These are phyloP conservation scores for Rubroboletus satanas DNA, from an alignment of 768 basidiomycete species.

Conservation along the genomic window DNA sequence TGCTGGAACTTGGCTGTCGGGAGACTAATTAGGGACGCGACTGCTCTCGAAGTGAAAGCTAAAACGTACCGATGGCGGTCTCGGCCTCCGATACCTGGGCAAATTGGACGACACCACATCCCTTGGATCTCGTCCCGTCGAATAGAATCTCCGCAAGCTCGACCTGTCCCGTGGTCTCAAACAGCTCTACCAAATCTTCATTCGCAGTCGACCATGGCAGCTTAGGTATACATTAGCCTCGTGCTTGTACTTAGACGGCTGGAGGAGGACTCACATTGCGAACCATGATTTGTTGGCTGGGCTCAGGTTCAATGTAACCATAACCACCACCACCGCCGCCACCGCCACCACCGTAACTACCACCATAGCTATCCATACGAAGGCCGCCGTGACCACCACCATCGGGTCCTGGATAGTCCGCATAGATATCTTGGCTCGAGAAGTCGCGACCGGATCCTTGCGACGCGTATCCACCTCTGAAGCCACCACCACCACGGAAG, in stretches of 20 bases:
- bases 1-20: conserved; percentile 83
- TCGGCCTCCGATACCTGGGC: conserved; percentile 83
- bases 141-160: conserved; percentile 93
- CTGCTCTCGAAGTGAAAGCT: neutral
- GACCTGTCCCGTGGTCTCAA: conserved; percentile 96
- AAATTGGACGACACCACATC: conserved; percentile 95
- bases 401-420: conserved; percentile 89
- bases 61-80: conserved; percentile 76
- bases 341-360: conserved; percentile 38
- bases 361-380: conserved; percentile 36
- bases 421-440: conserved; percentile 86
- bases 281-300: conserved; percentile 97
- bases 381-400: conserved; percentile 34
- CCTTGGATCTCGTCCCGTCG: conserved; percentile 89
- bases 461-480: conserved; percentile 54
- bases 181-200: conserved; percentile 95
- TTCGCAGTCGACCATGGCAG: conserved; percentile 99
- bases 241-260: neutral
- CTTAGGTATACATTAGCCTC: conserved; percentile 38
- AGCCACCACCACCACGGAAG: conserved; percentile 55
- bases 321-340: conserved; percentile 19
- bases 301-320: conserved; percentile 61
- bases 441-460: conserved; percentile 60
- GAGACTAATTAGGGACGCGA: neutral
- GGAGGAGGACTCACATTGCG: conserved; percentile 75